Percentiles rank a stretch among this genome's conserved stretches.
Evolutionary conservation across 2,329 filamentous ascomycete species (phyloP).

Genomic region (Trichoderma breve): DNA sequence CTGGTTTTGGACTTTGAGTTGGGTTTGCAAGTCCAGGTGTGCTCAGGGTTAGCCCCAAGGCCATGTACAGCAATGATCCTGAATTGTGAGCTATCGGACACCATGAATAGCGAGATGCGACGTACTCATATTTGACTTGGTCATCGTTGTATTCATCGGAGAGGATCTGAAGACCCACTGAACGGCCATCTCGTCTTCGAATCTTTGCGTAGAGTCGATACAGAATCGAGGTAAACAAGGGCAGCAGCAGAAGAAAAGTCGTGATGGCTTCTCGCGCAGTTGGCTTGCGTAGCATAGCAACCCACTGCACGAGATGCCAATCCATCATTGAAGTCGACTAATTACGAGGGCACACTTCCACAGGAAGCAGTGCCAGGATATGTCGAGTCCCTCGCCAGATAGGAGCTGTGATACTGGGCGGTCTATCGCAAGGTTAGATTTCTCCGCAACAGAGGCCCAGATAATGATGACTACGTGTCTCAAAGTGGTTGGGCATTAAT

Average conservation of each 20-base stretch:
- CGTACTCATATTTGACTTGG: not conserved
- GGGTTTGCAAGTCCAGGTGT: constrained; percentile 22
- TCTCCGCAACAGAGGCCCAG: not conserved
- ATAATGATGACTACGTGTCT: not conserved
- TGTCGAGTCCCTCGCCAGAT: not conserved
- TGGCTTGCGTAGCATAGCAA: not conserved
- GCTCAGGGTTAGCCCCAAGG: constrained; percentile 23
- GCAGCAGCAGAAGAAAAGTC: not conserved
- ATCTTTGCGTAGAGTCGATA: not conserved
- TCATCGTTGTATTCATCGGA: not conserved
- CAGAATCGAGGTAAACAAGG: fast-evolving
- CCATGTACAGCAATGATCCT: constrained; percentile 26
- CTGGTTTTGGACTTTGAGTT: not conserved
- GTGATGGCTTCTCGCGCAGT: not conserved
- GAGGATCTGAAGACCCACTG: not conserved
- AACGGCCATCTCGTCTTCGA: not conserved
- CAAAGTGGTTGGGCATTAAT: not conserved
- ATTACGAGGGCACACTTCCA: too few species aligned
- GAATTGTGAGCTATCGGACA: not conserved
- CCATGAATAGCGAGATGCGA: not conserved
- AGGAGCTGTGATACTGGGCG: not conserved
- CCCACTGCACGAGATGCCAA: not conserved
- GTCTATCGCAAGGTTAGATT: not conserved
- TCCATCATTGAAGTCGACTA: not conserved
- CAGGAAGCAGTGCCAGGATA: too few species aligned